phyloP scores from a whole-genome alignment of 2,329 filamentous ascomycete species.

The Neophaeococcomyces aloes region DNA sequence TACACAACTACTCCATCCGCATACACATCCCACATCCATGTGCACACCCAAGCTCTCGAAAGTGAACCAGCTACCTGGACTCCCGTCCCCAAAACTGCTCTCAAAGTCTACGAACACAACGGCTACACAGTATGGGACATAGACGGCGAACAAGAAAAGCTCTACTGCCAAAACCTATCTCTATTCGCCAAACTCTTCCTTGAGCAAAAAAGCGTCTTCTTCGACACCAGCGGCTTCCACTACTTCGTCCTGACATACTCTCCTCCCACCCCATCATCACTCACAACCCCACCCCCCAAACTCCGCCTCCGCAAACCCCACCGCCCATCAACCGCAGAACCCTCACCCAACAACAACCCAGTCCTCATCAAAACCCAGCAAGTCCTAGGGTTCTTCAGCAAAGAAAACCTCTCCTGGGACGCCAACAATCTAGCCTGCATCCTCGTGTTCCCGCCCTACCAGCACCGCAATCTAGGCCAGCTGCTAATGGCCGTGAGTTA shows the following conservation, averaged over 20 bases:
- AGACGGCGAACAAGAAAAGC: slow-evolving; percentile 75
- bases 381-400: slow-evolving; percentile 94
- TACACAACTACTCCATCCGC: slow-evolving; percentile 50
- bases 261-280: too few relatives aligned
- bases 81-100: slow-evolving; percentile 49
- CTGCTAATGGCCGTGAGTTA: slow-evolving; percentile 90
- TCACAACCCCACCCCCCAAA: too few relatives aligned
- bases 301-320: too few relatives aligned
- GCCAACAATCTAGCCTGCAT: slow-evolving; percentile 97
- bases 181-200: slow-evolving; percentile 96
- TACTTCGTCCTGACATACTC: slow-evolving; percentile 86
- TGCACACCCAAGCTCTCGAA: slow-evolving; percentile 25
- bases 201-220: slow-evolving; percentile 96
- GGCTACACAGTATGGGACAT: slow-evolving; percentile 86
- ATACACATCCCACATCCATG: slow-evolving; percentile 43
- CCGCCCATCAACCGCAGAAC: too few relatives aligned
- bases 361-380: too few relatives aligned
- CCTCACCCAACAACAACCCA: too few relatives aligned
- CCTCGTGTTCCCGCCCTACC: slow-evolving; percentile 89
- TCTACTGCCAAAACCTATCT: slow-evolving; percentile 91
- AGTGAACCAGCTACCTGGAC: slow-evolving; percentile 28
- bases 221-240: slow-evolving; percentile 86
- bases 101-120: slow-evolving; percentile 65
- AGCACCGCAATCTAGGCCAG: slow-evolving; percentile 76
- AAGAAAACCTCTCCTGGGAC: slow-evolving; percentile 98